Evolutionary conservation across 148 eudicot species (phyloP), one percentile per base, ranked within the genome.

Genomic region (Vaccinium darrowii): DNA sequence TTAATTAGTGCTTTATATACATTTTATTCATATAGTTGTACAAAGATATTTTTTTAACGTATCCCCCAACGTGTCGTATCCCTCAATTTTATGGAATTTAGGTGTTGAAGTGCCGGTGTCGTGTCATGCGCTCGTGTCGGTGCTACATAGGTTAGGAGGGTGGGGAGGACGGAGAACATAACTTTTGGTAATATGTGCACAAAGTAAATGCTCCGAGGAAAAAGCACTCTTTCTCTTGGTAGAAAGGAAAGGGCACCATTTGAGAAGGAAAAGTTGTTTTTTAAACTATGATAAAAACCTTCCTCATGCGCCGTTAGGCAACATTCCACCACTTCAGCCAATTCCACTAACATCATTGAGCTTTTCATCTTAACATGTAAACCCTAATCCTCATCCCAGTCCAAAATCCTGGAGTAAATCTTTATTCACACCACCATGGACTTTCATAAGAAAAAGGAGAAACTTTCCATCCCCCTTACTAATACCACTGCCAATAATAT

Each of bases 231-330:
- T 30, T 13, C 74, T 27, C 74, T 69, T 69, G 74, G 74, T 27
- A 30, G 36, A 69, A 69, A 39, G 21, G 62, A 57, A 21, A 43
- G 54, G 19, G 43, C 72, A 58, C 72, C 39, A 43, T 58, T 80
- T 60, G 21, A 39, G 12, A 80, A 33, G 16, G 15, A 43, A 11
- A 19, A 80, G 72, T 39, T 36, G 72, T 62, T 60, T 80, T 52
- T 58, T 30, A 27, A 80, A 80, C 39, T 57, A 19, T 9, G 11
- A 27, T 33, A 30, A n/a, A 80, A 58, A 43, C 43, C 36, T 62
- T 62, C 71, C 72, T 43, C 53, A 21, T 80, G 83, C 73, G 83
- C 83, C 72, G 83, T n/a, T 80, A 58, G 83, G 83, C 23, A 33
- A 33, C 21, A 4, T 36, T 39, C 72, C 52, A 36, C 30, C 71